Evolutionary conservation across 331 rosid genomes (phyloP).

Genomic region (Ulmus americana): DNA sequence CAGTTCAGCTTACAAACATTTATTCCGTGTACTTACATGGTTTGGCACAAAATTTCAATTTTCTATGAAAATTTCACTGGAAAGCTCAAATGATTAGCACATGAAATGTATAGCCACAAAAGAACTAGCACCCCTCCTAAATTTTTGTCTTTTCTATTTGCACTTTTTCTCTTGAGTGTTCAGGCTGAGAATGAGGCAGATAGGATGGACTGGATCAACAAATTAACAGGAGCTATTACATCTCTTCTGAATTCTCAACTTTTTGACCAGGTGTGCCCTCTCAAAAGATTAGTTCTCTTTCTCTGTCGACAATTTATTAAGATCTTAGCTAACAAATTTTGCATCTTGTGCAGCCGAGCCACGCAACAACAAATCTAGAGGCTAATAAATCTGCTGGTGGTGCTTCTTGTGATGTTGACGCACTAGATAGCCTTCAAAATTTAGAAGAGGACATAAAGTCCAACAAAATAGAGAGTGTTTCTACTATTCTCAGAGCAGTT

Average conservation of each 20-base stretch:
- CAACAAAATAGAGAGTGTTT: slow-evolving; percentile 50
- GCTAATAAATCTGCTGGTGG: slow-evolving; percentile 30
- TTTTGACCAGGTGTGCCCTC: slow-evolving; percentile 68
- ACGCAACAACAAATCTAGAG: slow-evolving; percentile 23
- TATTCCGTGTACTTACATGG: too few relatives aligned
- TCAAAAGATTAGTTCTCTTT: slow-evolving; percentile 5
- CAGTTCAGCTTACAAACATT: too few relatives aligned
- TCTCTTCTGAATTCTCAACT: slow-evolving; percentile 70
- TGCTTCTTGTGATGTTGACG: slow-evolving; percentile 34
- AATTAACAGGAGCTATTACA: slow-evolving; percentile 71
- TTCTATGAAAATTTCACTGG: too few relatives aligned
- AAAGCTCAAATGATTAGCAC: too few relatives aligned
- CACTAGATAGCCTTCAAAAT: slow-evolving; percentile 33
- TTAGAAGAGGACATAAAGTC: slow-evolving; percentile 33
- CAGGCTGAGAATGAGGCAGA: slow-evolving; percentile 98
- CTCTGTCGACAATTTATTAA: slow-evolving; percentile 7
- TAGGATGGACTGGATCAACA: slow-evolving; percentile 88
- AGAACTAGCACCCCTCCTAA: slow-evolving; percentile 1
- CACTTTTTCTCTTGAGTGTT: neutral
- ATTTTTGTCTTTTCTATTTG: slow-evolving; percentile 14
- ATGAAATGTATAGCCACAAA: neutral
- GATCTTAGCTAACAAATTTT: slow-evolving; percentile 22
- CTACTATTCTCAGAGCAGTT: slow-evolving; percentile 60
- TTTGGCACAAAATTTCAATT: too few relatives aligned
- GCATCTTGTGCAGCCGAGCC: slow-evolving; percentile 58